phyloP scores from a whole-genome alignment of 768 basidiomycete genomes.

The Pluteus cervinus region DNA sequence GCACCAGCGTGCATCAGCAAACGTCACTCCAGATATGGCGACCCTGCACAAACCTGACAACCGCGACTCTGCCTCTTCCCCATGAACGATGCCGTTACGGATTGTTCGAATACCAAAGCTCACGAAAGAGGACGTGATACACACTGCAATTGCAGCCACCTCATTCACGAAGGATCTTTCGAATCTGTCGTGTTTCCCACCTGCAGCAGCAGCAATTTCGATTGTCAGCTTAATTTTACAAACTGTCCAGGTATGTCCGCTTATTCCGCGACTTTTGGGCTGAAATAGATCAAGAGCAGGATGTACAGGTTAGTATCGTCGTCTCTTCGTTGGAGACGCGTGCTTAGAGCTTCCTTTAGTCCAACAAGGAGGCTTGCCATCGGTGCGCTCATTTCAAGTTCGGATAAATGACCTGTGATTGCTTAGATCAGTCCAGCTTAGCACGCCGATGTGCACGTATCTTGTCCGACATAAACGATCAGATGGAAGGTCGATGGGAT shows the following conservation, averaged over 20 bases:
- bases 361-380: slow-evolving; percentile 33
- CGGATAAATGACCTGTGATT: background rate
- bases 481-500: slow-evolving; percentile 41
- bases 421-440: slow-evolving; percentile 8
- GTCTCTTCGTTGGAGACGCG: background rate
- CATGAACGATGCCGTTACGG: slow-evolving; percentile 17
- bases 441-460: slow-evolving; percentile 36
- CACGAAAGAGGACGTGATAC: slow-evolving; percentile 12
- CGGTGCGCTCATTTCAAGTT: slow-evolving; percentile 8
- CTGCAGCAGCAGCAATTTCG: slow-evolving; percentile 32
- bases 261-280: too few species aligned
- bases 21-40: too few species aligned
- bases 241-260: slow-evolving; percentile 35
- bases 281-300: slow-evolving; percentile 4
- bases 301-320: slow-evolving; percentile 14
- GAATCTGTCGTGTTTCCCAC: slow-evolving; percentile 29
- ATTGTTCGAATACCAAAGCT: slow-evolving; percentile 10
- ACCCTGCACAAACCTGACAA: too few species aligned
- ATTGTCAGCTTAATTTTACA: slow-evolving; percentile 37
- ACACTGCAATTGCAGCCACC: slow-evolving; percentile 11
- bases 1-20: too few species aligned
- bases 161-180: slow-evolving; percentile 16
- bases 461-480: slow-evolving; percentile 34
- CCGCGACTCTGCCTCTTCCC: too few species aligned
- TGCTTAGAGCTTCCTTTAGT: slow-evolving; percentile 9